Evolutionary conservation across 2,329 filamentous ascomycete species (phyloP), one percentile per base, ranked within the genome.

Genomic region (Purpureocillium lavendulum): DNA sequence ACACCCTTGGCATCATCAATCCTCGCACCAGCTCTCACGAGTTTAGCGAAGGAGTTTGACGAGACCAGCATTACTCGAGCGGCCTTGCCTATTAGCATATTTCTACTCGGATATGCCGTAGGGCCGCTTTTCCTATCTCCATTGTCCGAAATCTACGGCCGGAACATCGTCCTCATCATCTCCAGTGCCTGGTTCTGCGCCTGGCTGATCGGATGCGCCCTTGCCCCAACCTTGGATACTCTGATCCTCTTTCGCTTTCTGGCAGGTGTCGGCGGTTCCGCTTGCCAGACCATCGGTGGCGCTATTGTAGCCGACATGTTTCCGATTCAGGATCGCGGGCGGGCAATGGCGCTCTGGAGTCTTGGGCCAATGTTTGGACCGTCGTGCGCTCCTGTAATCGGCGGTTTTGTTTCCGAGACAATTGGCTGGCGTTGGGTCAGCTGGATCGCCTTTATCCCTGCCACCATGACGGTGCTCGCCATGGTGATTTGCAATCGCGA

Each of bases 1-100:
- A 80, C 78, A 0, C 77, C 80, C 0, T 74, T 83, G 18, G 75
- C 77, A 0, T 81, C 77, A 7, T 78, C 77, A 2, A 81, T 82
- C 39, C 57, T 75, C 14, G 65, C 71, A 1, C 71, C 72, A 3
- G 70, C 68, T 26, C 68, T 73, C 39, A 41, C 44, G 1, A 54
- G 58, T 28, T 61, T 84, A 7, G 62, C 70, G 1, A 50, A 52
- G 6, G 53, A 64, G 24, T 73, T 69, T 50, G 37, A 57, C 26
- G 61, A 69, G 12, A 59, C 4, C 60, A 53, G 55, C 37, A 42
- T 66, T 4, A 64, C 63, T 7, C 55, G 56, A 5, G 57, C 69
- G 4, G 59, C 73, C 9, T 70, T 80, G 50, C 69, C 74, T 11
- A 74, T 80, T 28, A 77, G 71, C 42, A 78, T 82, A 41, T 82